Conservation (phyloP, 2,329 filamentous ascomycete genomes). For the Epichloe elymi region DNA sequence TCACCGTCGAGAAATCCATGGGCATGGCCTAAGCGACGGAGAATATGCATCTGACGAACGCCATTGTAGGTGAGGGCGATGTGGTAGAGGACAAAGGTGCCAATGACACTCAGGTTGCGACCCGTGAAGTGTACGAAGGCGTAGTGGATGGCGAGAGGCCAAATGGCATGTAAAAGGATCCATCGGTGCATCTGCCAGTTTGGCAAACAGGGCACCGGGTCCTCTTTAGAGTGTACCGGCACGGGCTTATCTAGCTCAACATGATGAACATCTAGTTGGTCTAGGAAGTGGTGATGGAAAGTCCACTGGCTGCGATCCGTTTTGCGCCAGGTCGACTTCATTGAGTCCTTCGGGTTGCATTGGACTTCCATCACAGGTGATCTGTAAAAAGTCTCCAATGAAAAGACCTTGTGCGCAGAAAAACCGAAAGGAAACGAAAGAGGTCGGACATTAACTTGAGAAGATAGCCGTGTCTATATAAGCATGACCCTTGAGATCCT, state of each 20-base stretch:
- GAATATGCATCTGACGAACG: constrained; percentile 17
- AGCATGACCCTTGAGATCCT: background rate
- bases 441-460: background rate
- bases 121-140: constrained; percentile 14
- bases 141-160: constrained; percentile 8
- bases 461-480: background rate
- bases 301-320: constrained; percentile 8
- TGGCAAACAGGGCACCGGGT: constrained; percentile 18
- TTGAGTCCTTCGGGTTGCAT: constrained; percentile 11
- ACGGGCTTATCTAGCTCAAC: constrained; percentile 7
- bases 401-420: background rate
- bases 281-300: constrained; percentile 8
- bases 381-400: background rate
- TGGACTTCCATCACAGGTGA: background rate
- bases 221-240: constrained; percentile 20
- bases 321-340: constrained; percentile 12
- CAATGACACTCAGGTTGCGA: constrained; percentile 7
- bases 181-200: constrained; percentile 18
- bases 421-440: background rate
- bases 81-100: constrained; percentile 14
- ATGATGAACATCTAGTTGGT: constrained; percentile 8
- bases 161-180: constrained; percentile 14
- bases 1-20: constrained; percentile 17
- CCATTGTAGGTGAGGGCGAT: constrained; percentile 17
- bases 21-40: constrained; percentile 18